Percentiles rank a stretch among this genome's conserved stretches.
phyloP scores from a whole-genome alignment of 352 stramenopile genomes.

The Phytophthora meadii region DNA sequence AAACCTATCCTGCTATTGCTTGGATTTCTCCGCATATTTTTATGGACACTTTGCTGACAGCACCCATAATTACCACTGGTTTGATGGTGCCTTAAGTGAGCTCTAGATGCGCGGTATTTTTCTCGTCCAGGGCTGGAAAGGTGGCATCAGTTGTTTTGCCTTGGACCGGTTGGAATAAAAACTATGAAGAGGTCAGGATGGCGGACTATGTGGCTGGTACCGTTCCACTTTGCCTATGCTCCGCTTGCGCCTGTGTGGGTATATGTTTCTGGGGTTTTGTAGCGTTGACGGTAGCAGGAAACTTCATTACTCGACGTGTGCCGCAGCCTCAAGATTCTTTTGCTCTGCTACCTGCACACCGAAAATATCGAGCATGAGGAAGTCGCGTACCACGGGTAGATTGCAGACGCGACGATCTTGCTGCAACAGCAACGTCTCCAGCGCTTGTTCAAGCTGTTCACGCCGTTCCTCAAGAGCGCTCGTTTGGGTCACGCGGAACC shows the following conservation, averaged over 20 bases:
- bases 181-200: constrained; percentile 17
- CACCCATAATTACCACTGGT: not conserved
- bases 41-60: constrained; percentile 10
- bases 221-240: constrained; percentile 1
- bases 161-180: constrained; percentile 18
- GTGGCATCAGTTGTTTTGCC: not conserved
- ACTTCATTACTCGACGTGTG: constrained; percentile 26
- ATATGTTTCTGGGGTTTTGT: constrained; percentile 8
- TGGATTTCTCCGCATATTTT: constrained; percentile 16
- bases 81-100: constrained; percentile 7
- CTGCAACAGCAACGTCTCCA: constrained; percentile 62
- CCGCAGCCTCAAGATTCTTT: constrained; percentile 41
- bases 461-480: constrained; percentile 71
- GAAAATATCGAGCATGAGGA: constrained; percentile 87
- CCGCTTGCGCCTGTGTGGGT: constrained; percentile 5
- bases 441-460: constrained; percentile 54
- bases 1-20: constrained; percentile 6
- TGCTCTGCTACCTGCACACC: constrained; percentile 70
- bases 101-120: constrained; percentile 24
- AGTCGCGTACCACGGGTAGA: constrained; percentile 66
- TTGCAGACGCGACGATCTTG: constrained; percentile 47
- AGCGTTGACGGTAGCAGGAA: constrained; percentile 4
- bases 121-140: constrained; percentile 16
- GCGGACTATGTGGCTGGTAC: constrained; percentile 1
- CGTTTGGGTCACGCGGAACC: constrained; percentile 74